These are phyloP conservation scores for Ogataea trehaloabstinens DNA, from an alignment of 805 yeast species.

Conservation along the genomic window DNA sequence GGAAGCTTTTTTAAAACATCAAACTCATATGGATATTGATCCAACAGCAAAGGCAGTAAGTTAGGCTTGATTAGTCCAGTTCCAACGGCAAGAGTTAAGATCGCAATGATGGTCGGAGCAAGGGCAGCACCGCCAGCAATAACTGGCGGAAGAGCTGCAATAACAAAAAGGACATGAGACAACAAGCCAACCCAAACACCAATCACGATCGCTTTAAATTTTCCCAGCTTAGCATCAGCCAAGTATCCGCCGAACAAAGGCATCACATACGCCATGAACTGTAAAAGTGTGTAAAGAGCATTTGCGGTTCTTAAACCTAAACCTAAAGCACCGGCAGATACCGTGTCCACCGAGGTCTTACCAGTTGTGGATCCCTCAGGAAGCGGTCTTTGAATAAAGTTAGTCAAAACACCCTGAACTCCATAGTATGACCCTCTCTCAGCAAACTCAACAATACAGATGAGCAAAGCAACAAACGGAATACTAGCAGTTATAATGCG, in stretches of 20 bases:
- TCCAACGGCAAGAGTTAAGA: constrained; percentile 40
- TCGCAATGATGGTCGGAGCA: constrained; percentile 41
- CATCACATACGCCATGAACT: constrained; percentile 48
- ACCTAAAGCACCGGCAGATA: constrained; percentile 50
- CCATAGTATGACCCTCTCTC: constrained; percentile 58
- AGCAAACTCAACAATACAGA: constrained; percentile 50
- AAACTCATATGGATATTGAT: constrained; percentile 61
- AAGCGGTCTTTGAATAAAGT: constrained; percentile 51
- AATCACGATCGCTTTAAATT: constrained; percentile 46
- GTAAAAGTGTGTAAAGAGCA: constrained; percentile 45
- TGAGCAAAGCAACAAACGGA: constrained; percentile 47
- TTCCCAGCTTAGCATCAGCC: constrained; percentile 49
- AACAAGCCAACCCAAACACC: constrained; percentile 47
- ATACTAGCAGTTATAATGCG: constrained; percentile 45
- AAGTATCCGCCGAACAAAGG: constrained; percentile 54
- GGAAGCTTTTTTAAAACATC: constrained; percentile 58
- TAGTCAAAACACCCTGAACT: constrained; percentile 41
- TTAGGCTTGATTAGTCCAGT: constrained; percentile 57
- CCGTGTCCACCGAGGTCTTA: constrained; percentile 32
- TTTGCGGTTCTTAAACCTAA: constrained; percentile 44
- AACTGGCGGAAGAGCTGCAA: constrained; percentile 48
- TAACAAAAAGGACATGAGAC: constrained; percentile 46
- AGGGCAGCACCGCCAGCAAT: constrained; percentile 37
- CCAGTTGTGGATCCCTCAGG: constrained; percentile 47
- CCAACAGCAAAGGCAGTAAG: constrained; percentile 48